Evolutionary conservation across 2,329 filamentous ascomycete genomes (phyloP).

Genomic region (Geosmithia flava): DNA sequence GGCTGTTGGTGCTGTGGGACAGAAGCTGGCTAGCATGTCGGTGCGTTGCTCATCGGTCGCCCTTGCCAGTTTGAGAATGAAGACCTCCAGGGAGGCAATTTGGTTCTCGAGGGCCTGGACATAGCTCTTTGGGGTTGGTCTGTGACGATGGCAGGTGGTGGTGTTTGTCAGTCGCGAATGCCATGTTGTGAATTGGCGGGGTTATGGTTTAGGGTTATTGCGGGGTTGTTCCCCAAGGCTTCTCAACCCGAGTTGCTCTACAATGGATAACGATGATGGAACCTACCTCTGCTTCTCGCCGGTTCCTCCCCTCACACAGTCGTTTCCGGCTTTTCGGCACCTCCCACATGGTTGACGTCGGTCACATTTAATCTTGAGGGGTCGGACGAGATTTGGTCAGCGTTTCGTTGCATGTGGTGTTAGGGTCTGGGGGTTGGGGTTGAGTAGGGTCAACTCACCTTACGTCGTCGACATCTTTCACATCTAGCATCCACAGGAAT

Average conservation of each 20-base stretch:
- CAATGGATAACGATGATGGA: not conserved
- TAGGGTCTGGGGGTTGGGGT: too few relatives aligned
- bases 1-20: constrained; percentile 3
- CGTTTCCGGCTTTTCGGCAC: constrained; percentile 27
- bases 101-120: constrained; percentile 34
- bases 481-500: constrained; percentile 17
- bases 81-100: constrained; percentile 29
- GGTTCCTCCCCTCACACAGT: constrained; percentile 25
- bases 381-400: constrained; percentile 7
- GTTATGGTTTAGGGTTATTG: too few relatives aligned
- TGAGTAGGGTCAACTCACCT: too few relatives aligned
- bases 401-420: not conserved
- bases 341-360: constrained; percentile 35
- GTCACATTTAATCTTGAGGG: constrained; percentile 36
- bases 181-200: too few relatives aligned
- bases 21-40: constrained; percentile 20
- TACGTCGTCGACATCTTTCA: constrained; percentile 28
- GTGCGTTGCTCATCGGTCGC: constrained; percentile 25
- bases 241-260: too few relatives aligned
- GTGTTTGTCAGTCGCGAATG: too few relatives aligned
- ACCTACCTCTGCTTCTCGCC: constrained; percentile 28
- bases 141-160: not conserved
- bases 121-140: constrained; percentile 20
- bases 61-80: constrained; percentile 29
- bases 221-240: too few relatives aligned